Evolutionary conservation across 805 yeast species (phyloP).

Genomic region (Sugiyamaella lignohabitans): DNA sequence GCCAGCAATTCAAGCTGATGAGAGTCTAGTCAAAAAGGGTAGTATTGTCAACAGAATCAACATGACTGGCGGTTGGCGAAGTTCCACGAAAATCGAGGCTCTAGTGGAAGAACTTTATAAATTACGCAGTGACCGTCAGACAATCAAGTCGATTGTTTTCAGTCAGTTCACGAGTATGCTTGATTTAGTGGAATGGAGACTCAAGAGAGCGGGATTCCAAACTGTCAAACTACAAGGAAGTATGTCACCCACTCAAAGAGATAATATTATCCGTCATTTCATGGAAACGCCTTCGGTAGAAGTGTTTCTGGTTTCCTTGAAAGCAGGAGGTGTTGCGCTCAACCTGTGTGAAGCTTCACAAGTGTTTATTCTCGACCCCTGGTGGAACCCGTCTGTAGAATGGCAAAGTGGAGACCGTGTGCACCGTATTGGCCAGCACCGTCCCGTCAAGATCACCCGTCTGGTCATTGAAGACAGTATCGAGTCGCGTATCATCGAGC

Average conservation of each 20-base stretch:
- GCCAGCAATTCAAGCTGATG: conserved; percentile 64
- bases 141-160: conserved; percentile 92
- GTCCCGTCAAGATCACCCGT: conserved; percentile 90
- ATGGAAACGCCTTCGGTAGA: conserved; percentile 92
- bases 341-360: conserved; percentile 96
- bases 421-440: conserved; percentile 90
- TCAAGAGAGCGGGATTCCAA: conserved; percentile 88
- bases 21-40: conserved; percentile 45
- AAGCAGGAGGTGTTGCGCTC: conserved; percentile 98
- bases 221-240: conserved; percentile 94
- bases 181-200: conserved; percentile 92
- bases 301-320: conserved; percentile 86
- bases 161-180: conserved; percentile 97
- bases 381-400: conserved; percentile 99
- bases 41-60: conserved; percentile 83
- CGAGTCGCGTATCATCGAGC: conserved; percentile 89
- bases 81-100: conserved; percentile 96
- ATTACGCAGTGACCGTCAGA: conserved; percentile 75
- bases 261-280: conserved; percentile 80
- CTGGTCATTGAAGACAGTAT: conserved; percentile 95
- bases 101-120: conserved; percentile 87
- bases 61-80: conserved; percentile 79
- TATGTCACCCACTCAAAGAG: conserved; percentile 95
- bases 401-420: conserved; percentile 99
- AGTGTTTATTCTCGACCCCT: conserved; percentile 91